A percentile compares a stretch with the other conserved stretches of the same genome.
Conservation (phyloP, 1,139 yeast genomes). For the Geotrichum phurueaensis region DNA sequence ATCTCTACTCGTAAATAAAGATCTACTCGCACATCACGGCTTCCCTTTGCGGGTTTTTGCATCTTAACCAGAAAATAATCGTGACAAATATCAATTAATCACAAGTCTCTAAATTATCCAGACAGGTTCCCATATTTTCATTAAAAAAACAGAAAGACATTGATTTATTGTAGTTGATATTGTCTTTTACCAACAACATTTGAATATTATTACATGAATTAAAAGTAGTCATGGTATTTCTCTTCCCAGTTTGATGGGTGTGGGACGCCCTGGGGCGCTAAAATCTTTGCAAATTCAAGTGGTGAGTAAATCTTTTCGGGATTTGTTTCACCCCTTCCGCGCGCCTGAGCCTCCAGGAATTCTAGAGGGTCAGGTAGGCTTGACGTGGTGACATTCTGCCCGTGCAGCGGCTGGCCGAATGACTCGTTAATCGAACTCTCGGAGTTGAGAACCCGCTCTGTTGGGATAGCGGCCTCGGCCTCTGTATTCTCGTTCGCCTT, state of each 20-base stretch:
- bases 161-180: not conserved
- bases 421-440: not conserved
- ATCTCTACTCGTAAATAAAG: no score
- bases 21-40: no score
- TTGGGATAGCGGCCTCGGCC: not conserved
- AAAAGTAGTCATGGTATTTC: slow-evolving; percentile 22
- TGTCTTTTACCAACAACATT: not conserved
- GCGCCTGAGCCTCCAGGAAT: slow-evolving; percentile 23
- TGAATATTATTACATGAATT: not conserved
- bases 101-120: no score
- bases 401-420: not conserved
- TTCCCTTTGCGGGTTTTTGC: no score
- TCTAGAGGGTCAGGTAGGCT: slow-evolving; percentile 30
- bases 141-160: not conserved
- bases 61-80: no score
- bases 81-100: no score
- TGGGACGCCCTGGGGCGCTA: slow-evolving; percentile 24
- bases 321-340: slow-evolving; percentile 2
- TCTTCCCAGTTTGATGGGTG: slow-evolving; percentile 30
- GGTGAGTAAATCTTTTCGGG: slow-evolving; percentile 21
- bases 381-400: slow-evolving; percentile 8
- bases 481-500: not conserved
- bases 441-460: not conserved
- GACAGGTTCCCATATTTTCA: no score
- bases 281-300: slow-evolving; percentile 25